Evolutionary conservation across 306 rosid species (phyloP).

Genomic region (Castanea sativa): DNA sequence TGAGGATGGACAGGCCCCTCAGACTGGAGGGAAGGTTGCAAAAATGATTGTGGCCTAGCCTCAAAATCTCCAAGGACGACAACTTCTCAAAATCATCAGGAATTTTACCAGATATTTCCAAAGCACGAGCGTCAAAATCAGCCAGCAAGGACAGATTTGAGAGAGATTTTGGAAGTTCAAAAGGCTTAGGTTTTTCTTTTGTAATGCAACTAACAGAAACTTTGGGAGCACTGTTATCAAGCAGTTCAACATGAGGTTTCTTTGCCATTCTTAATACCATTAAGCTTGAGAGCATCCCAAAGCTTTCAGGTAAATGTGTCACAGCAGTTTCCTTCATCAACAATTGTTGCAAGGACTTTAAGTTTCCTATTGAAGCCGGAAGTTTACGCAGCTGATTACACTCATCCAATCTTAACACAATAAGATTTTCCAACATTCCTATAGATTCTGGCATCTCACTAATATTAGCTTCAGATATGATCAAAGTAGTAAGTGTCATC

Average conservation of each 20-base stretch:
- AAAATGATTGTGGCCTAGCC: conserved; percentile 38
- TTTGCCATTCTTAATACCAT: conserved; percentile 46
- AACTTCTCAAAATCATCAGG: conserved; percentile 5
- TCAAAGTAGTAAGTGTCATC: conserved; percentile 33
- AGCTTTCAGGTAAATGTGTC: conserved; percentile 52
- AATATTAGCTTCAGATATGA: conserved; percentile 31
- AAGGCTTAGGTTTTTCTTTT: too few relatives aligned
- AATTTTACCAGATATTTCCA: conserved; percentile 51
- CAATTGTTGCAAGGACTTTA: conserved; percentile 44
- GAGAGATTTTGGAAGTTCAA: conserved; percentile 40
- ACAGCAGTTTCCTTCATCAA: conserved; percentile 45
- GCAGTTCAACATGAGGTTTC: background rate
- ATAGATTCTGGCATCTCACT: conserved; percentile 51
- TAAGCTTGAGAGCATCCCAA: conserved; percentile 59
- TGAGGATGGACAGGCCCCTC: conserved; percentile 45
- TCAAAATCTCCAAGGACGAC: conserved; percentile 38
- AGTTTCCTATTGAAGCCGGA: conserved; percentile 55
- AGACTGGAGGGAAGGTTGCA: conserved; percentile 59
- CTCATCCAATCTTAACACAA: conserved; percentile 28
- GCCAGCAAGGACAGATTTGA: conserved; percentile 41
- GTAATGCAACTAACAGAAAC: background rate
- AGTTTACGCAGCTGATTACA: conserved; percentile 45
- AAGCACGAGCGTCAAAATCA: conserved; percentile 40
- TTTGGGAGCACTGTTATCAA: background rate
- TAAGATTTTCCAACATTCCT: conserved; percentile 51